Conservation (phyloP, 164 flowering plant genomes). For the Protea cynaroides region DNA sequence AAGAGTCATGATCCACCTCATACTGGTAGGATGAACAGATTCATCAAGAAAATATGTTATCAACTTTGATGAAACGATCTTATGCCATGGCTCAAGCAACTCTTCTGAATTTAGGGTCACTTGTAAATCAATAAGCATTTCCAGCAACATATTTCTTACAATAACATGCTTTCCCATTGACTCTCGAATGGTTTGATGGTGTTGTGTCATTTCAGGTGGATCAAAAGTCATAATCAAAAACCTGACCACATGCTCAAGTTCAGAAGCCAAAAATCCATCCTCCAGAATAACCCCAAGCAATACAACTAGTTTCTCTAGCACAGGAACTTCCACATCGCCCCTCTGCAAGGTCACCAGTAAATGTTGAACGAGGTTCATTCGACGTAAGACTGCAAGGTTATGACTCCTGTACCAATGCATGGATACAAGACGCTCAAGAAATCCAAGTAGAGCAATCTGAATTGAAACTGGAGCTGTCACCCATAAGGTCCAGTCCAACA, state of each 20-base stretch:
- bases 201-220: constrained; percentile 68
- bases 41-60: constrained; percentile 96
- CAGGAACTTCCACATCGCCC: constrained; percentile 99
- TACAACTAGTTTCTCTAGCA: constrained; percentile 86
- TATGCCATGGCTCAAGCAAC: constrained; percentile 97
- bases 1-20: constrained; percentile 99
- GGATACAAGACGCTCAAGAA: constrained; percentile 94
- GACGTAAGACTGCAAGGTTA: constrained; percentile 84
- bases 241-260: constrained; percentile 87
- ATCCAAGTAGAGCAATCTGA: constrained; percentile 85
- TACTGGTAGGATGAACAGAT: constrained; percentile 97
- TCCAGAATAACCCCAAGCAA: constrained; percentile 93
- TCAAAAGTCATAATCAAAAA: constrained; percentile 99
- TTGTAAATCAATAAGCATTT: constrained; percentile 97
- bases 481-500: constrained; percentile 99
- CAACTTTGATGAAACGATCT: constrained; percentile 87
- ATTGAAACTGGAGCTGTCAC: constrained; percentile 78
- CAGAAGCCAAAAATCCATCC: constrained; percentile 92
- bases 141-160: constrained; percentile 93
- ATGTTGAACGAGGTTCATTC: constrained; percentile 95
- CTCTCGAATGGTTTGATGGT: constrained; percentile 60
- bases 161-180: constrained; percentile 98
- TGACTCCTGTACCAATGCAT: constrained; percentile 99
- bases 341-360: constrained; percentile 91
- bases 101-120: constrained; percentile 86